Conservation (phyloP, 2,329 filamentous ascomycete species). For the Didymella sp. region DNA sequence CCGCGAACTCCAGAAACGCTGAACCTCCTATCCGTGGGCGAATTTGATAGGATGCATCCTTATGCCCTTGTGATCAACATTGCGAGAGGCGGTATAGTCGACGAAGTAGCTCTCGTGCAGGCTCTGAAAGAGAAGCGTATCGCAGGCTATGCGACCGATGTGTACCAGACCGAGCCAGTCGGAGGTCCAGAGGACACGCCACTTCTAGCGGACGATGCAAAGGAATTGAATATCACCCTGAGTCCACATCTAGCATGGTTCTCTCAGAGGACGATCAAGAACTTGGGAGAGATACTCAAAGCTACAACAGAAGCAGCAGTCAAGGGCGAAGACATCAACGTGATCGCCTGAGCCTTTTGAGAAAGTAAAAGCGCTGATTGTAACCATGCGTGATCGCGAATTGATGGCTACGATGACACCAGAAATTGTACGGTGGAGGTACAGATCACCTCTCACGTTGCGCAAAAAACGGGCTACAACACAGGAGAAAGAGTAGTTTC, state of each 20-base stretch:
- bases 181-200: slow-evolving; percentile 51
- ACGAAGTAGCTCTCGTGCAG: slow-evolving; percentile 57
- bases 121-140: slow-evolving; percentile 56
- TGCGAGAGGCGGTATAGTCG: slow-evolving; percentile 59
- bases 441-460: too few relatives aligned
- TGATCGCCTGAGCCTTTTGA: slow-evolving; percentile 38
- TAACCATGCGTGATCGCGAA: neutral
- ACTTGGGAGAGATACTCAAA: slow-evolving; percentile 54
- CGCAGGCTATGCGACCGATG: slow-evolving; percentile 60
- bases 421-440: too few relatives aligned
- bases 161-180: slow-evolving; percentile 58
- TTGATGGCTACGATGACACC: neutral
- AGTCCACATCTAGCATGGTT: slow-evolving; percentile 64
- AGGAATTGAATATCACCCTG: slow-evolving; percentile 58
- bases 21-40: slow-evolving; percentile 45
- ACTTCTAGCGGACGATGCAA: slow-evolving; percentile 53
- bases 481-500: too few relatives aligned
- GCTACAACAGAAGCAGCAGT: slow-evolving; percentile 58
- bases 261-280: slow-evolving; percentile 56
- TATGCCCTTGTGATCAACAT: slow-evolving; percentile 59
- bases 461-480: too few relatives aligned
- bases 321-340: slow-evolving; percentile 50
- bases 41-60: slow-evolving; percentile 55
- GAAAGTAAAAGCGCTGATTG: too few relatives aligned
- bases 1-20: slow-evolving; percentile 44